Conservation (phyloP, 192 early-diverging fungal genomes). For the Glomus cerebriforme region DNA sequence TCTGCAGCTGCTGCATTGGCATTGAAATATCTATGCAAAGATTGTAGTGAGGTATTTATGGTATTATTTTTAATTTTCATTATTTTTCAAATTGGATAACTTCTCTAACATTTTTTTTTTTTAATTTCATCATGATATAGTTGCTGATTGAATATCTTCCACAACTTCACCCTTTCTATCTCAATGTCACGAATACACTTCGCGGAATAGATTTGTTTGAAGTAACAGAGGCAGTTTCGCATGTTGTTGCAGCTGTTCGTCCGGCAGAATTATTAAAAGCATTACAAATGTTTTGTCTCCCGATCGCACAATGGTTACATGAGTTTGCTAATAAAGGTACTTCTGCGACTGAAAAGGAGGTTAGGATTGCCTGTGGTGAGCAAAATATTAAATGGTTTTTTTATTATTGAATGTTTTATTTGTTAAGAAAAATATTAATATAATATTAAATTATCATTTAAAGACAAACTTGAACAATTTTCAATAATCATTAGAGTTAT, state of each 20-base stretch:
- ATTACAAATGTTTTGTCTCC: conserved; percentile 72
- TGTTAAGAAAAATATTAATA: conserved; percentile 50
- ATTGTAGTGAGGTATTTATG: conserved; percentile 77
- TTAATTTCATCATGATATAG: conserved; percentile 34
- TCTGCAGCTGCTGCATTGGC: conserved; percentile 84
- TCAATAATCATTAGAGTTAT: conserved; percentile 10
- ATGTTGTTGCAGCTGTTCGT: conserved; percentile 83
- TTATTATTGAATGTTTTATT: neutral
- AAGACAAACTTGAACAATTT: conserved; percentile 38
- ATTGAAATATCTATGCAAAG: conserved; percentile 87
- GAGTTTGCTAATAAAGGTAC: conserved; percentile 52
- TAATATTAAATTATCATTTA: neutral
- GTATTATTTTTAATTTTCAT: neutral
- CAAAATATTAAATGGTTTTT: neutral
- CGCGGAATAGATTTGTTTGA: conserved; percentile 71
- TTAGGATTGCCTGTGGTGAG: conserved; percentile 41
- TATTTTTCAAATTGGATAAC: neutral
- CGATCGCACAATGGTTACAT: conserved; percentile 73
- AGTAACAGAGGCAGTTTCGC: conserved; percentile 86
- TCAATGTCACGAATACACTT: conserved; percentile 67
- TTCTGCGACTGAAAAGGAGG: conserved; percentile 39
- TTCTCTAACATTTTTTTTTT: neutral
- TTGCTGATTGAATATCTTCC: conserved; percentile 74
- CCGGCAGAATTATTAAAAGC: conserved; percentile 55
- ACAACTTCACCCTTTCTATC: conserved; percentile 84